A percentile compares a stretch with the other conserved stretches of the same genome.
phyloP scores from a whole-genome alignment of 2,329 filamentous ascomycete species.

The Pseudocercospora fijiensis region DNA sequence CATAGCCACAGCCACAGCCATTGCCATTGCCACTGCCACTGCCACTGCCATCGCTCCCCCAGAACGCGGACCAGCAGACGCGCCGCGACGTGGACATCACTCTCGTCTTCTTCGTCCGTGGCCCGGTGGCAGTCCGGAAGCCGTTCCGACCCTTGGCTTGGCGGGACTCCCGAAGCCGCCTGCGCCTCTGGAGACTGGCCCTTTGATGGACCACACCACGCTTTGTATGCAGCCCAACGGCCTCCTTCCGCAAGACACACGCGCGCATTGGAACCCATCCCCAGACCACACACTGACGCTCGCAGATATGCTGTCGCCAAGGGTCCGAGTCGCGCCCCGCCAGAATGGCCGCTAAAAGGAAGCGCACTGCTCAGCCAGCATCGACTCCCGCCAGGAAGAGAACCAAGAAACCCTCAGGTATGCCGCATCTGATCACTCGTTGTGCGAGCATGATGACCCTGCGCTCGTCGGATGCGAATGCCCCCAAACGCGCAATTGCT shows the following conservation, averaged over 20 bases:
- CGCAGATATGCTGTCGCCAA: background rate
- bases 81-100: background rate
- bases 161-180: background rate
- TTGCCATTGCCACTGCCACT: too few relatives aligned
- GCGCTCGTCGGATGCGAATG: background rate
- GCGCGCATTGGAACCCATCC: background rate
- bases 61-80: background rate
- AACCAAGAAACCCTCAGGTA: background rate
- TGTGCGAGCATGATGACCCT: background rate
- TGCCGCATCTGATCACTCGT: background rate
- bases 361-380: background rate
- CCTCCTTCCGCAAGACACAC: background rate
- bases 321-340: background rate
- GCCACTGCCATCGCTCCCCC: too few relatives aligned
- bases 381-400: background rate
- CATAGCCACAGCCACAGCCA: too few relatives aligned
- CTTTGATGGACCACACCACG: background rate
- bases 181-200: too few relatives aligned
- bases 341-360: conserved; percentile 4
- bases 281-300: background rate
- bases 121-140: background rate
- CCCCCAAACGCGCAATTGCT: background rate
- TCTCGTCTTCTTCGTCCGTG: background rate
- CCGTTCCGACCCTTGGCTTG: background rate
- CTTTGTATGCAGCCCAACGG: background rate